Percentiles rank a stretch among this genome's conserved stretches.
These are phyloP conservation scores for Hypoxylon fragiforme DNA, from an alignment of 495 filamentous ascomycete genomes.

Conservation along the genomic window DNA sequence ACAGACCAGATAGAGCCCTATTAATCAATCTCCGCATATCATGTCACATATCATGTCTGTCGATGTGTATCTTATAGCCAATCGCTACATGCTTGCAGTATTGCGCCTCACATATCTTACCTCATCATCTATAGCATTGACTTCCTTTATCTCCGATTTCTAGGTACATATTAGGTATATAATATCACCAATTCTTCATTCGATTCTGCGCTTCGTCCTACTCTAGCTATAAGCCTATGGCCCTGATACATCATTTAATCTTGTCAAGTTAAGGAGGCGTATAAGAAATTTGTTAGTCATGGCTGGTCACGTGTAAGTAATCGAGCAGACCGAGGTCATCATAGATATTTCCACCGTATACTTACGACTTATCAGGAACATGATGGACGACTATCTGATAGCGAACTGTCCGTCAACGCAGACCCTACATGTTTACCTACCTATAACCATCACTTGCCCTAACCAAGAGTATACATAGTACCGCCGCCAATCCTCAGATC, in stretches of 20 bases:
- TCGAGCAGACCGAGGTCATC: not conserved
- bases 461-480: conserved; percentile 9
- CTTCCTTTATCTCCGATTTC: not conserved
- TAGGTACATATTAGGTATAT: too few relatives aligned
- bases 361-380: conserved; percentile 14
- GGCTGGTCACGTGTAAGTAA: conserved; percentile 29
- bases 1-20: not conserved
- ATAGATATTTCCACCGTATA: not conserved
- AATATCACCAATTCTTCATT: too few relatives aligned
- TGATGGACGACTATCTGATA: conserved; percentile 36
- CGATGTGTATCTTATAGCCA: not conserved
- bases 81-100: not conserved
- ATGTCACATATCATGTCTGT: not conserved
- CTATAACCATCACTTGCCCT: too few relatives aligned
- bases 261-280: too few relatives aligned
- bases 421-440: too few relatives aligned
- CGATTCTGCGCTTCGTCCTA: too few relatives aligned
- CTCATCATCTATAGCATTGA: not conserved
- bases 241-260: too few relatives aligned
- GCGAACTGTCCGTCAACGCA: conserved; percentile 21
- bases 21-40: not conserved
- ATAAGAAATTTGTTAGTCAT: too few relatives aligned
- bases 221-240: too few relatives aligned
- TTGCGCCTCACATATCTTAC: not conserved
- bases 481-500: conserved; percentile 26